Conservation (phyloP, 1,284 basidiomycete species). For the Pascua guehoae region DNA sequence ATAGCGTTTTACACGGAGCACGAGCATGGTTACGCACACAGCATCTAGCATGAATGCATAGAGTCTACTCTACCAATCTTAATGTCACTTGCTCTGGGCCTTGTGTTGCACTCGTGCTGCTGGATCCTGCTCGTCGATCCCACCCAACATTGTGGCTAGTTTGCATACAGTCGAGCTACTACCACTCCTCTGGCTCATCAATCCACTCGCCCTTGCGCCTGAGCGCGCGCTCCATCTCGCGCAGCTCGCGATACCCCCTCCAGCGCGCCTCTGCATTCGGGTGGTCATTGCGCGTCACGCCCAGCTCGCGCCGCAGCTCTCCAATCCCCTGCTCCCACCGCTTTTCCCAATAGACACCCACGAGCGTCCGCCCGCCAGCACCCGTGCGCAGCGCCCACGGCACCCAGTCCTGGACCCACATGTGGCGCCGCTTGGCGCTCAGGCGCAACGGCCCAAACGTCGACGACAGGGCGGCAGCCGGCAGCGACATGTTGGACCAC, state of each 20-base stretch:
- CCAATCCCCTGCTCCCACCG: slow-evolving; percentile 80
- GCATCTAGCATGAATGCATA: slow-evolving; percentile 1
- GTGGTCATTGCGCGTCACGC: slow-evolving; percentile 53
- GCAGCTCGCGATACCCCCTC: slow-evolving; percentile 48
- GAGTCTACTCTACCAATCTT: background rate
- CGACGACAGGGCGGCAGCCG: slow-evolving; percentile 79
- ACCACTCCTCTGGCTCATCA: slow-evolving; percentile 49
- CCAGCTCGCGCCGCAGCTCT: slow-evolving; percentile 74
- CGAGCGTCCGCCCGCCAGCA: slow-evolving; percentile 65
- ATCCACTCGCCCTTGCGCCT: slow-evolving; percentile 46
- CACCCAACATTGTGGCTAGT: no score
- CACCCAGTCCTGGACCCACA: slow-evolving; percentile 63
- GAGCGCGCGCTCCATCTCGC: slow-evolving; percentile 44
- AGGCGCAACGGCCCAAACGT: slow-evolving; percentile 60
- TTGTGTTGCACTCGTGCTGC: no score
- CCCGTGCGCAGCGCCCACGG: slow-evolving; percentile 88
- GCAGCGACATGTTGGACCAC: slow-evolving; percentile 85
- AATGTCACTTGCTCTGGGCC: no score
- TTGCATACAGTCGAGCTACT: background rate
- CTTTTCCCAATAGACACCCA: slow-evolving; percentile 94
- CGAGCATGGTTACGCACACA: slow-evolving; percentile 4
- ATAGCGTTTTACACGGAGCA: background rate
- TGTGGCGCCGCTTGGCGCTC: slow-evolving; percentile 26
- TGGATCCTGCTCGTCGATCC: no score
- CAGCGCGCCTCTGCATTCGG: slow-evolving; percentile 43